A percentile compares a stretch with the other conserved stretches of the same genome.
Evolutionary conservation across 495 filamentous ascomycete species (phyloP).

Genomic region (Penicillium angulare): DNA sequence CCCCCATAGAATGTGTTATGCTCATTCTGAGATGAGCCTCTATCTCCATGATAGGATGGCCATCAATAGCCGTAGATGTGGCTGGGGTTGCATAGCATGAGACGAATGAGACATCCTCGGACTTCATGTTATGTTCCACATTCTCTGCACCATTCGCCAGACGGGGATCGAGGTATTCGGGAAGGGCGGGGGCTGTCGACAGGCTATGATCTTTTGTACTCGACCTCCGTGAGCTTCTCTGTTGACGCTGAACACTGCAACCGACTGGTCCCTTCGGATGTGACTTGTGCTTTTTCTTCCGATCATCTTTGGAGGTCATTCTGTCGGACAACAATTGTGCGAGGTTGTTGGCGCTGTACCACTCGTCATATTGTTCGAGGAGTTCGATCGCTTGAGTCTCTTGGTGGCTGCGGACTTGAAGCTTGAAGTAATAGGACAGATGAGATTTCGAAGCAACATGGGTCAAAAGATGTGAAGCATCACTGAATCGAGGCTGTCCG

Average conservation of each 20-base stretch:
- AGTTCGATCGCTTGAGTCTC: conserved; percentile 50
- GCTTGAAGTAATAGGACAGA: conserved; percentile 69
- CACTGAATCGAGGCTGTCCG: conserved; percentile 75
- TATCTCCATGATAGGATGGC: background rate
- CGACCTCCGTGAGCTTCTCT: background rate
- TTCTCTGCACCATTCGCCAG: conserved; percentile 20
- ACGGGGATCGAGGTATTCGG: conserved; percentile 38
- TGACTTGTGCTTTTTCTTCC: conserved; percentile 43
- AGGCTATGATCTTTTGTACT: conserved; percentile 1
- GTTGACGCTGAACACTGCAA: background rate
- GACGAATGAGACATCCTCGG: background rate
- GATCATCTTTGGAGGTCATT: conserved; percentile 68
- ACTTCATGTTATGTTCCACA: background rate
- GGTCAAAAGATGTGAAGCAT: conserved; percentile 84
- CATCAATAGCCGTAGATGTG: background rate
- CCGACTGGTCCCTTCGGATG: conserved; percentile 11
- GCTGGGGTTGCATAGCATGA: background rate
- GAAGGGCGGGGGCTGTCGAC: background rate
- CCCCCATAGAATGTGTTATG: background rate
- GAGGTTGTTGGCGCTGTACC: conserved; percentile 66
- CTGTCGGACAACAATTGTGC: conserved; percentile 66
- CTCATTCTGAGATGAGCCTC: background rate
- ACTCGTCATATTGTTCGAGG: conserved; percentile 62
- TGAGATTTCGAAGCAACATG: conserved; percentile 86
- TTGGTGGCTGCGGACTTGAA: conserved; percentile 60